Evolutionary conservation across 768 basidiomycete species (phyloP).

Genomic region (Boletales sp.): DNA sequence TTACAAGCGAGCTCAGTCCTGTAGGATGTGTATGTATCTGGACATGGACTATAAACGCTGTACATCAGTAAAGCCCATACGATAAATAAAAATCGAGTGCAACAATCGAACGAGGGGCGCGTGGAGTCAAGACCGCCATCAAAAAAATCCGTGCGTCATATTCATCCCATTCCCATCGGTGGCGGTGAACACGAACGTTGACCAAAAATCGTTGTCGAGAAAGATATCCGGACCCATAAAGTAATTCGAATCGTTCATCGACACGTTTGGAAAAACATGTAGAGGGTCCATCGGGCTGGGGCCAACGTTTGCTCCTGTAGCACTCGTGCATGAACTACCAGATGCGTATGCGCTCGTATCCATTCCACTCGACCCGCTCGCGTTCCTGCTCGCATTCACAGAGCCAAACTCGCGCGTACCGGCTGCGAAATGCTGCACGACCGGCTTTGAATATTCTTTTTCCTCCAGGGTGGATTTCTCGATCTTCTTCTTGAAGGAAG

Average conservation of each 20-base stretch:
- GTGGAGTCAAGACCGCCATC: background rate
- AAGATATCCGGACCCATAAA: slow-evolving; percentile 38
- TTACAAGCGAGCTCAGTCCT: background rate
- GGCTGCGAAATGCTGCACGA: slow-evolving; percentile 21
- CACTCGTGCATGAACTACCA: slow-evolving; percentile 3
- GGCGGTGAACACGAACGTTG: slow-evolving; percentile 37
- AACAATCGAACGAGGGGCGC: background rate
- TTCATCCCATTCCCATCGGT: slow-evolving; percentile 17
- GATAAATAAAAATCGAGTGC: background rate
- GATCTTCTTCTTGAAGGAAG: slow-evolving; percentile 28
- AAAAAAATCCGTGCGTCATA: slow-evolving; percentile 9
- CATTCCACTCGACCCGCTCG: slow-evolving; percentile 15
- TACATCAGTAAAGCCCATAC: background rate
- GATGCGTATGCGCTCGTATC: slow-evolving; percentile 9
- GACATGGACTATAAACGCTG: slow-evolving; percentile 3
- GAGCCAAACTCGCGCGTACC: slow-evolving; percentile 18
- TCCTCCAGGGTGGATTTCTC: slow-evolving; percentile 20
- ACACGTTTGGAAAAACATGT: slow-evolving; percentile 18
- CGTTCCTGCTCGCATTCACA: slow-evolving; percentile 11
- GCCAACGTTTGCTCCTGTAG: background rate
- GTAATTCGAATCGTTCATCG: slow-evolving; percentile 27
- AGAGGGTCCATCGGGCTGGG: slow-evolving; percentile 14
- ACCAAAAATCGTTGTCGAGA: slow-evolving; percentile 42
- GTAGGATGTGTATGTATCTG: slow-evolving; percentile 1
- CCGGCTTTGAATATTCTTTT: slow-evolving; percentile 15